Conservation (phyloP, 2,329 filamentous ascomycete genomes). For the Pseudocercospora eumusae region DNA sequence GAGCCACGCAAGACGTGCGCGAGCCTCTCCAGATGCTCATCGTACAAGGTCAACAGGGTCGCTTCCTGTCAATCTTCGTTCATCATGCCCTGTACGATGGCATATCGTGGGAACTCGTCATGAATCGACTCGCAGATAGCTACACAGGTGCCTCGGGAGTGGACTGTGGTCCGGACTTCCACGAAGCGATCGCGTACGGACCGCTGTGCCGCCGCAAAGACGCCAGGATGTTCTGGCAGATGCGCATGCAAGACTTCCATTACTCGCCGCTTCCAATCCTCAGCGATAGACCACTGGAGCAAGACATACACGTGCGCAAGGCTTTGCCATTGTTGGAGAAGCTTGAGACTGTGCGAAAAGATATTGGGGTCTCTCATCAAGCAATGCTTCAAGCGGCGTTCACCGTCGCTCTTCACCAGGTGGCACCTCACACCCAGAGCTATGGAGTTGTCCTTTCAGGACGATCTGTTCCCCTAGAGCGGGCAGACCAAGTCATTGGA, state of each 20-base stretch:
- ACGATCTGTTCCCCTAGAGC: slow-evolving; percentile 67
- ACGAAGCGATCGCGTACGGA: slow-evolving; percentile 68
- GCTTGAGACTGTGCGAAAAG: slow-evolving; percentile 51
- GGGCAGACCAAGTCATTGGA: slow-evolving; percentile 68
- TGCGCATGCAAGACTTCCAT: slow-evolving; percentile 49
- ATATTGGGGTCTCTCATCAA: slow-evolving; percentile 73
- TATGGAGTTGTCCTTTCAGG: slow-evolving; percentile 80
- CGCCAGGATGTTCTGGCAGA: slow-evolving; percentile 67
- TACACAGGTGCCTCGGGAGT: slow-evolving; percentile 47
- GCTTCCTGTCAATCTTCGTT: slow-evolving; percentile 63
- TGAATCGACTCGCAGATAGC: slow-evolving; percentile 58
- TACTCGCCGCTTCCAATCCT: slow-evolving; percentile 18
- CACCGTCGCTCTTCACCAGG: slow-evolving; percentile 61
- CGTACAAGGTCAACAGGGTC: slow-evolving; percentile 38
- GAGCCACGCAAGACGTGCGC: slow-evolving; percentile 53
- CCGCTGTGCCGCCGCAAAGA: slow-evolving; percentile 58
- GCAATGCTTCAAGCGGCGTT: slow-evolving; percentile 76
- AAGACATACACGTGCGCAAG: slow-evolving; percentile 1
- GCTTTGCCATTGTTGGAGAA: background rate
- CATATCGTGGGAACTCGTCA: slow-evolving; percentile 69
- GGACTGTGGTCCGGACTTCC: slow-evolving; percentile 57
- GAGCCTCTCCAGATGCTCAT: slow-evolving; percentile 57
- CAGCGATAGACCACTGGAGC: background rate
- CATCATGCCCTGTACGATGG: slow-evolving; percentile 91
- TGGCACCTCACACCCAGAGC: slow-evolving; percentile 52